Evolutionary conservation across 2,329 filamentous ascomycete genomes (phyloP).

Genomic region (Hymenoscyphus fructigenus): DNA sequence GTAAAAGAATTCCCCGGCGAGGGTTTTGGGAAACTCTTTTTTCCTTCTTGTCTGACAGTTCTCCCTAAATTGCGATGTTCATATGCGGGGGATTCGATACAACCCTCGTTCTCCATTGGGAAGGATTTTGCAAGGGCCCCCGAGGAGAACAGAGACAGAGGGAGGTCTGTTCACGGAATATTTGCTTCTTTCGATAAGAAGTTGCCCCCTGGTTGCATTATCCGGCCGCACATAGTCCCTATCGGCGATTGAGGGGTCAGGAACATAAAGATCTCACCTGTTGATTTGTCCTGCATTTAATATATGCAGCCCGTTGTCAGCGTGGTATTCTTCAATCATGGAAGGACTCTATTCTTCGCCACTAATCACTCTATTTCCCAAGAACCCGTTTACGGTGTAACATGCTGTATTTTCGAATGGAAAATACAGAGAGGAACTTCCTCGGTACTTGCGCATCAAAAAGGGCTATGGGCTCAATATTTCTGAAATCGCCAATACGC

Average conservation of each 20-base stretch:
- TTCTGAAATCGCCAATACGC: too few species aligned
- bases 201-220: not conserved
- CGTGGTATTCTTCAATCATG: not conserved
- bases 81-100: constrained; percentile 7
- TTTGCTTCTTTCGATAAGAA: constrained; percentile 3
- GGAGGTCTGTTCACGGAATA: not conserved
- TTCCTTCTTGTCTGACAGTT: not conserved
- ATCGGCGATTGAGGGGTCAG: not conserved
- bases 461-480: too few species aligned
- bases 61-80: constrained; percentile 8
- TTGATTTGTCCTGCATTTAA: not conserved
- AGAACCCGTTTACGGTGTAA: too few species aligned
- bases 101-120: constrained; percentile 7
- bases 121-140: not conserved
- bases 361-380: too few species aligned
- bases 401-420: too few species aligned
- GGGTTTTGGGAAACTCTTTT: not conserved
- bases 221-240: not conserved
- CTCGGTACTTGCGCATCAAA: too few species aligned
- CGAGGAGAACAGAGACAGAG: not conserved
- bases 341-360: too few species aligned
- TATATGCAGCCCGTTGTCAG: not conserved
- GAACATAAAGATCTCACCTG: not conserved
- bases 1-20: not conserved
- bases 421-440: too few species aligned